A percentile compares a stretch with the other conserved stretches of the same genome.
These are phyloP conservation scores for Starmerella sp. DNA, from an alignment of 805 yeast genomes.

Conservation along the genomic window DNA sequence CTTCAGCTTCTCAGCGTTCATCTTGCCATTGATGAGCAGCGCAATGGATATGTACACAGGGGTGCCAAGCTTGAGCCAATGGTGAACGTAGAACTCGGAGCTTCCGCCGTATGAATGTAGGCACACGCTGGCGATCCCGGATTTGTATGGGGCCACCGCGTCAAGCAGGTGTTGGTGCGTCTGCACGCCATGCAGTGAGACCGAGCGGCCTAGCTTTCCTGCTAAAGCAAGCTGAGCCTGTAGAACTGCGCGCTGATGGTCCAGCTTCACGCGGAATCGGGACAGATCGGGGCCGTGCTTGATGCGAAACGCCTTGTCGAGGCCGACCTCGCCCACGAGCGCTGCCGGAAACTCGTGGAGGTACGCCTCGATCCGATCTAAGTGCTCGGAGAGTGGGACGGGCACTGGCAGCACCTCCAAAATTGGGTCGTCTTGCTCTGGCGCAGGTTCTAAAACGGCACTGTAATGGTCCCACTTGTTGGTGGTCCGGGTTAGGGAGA, in stretches of 20 bases:
- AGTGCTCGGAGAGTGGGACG: conserved; percentile 31
- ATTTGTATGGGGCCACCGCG: conserved; percentile 24
- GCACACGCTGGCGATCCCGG: conserved; percentile 36
- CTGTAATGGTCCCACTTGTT: conserved; percentile 41
- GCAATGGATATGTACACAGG: conserved; percentile 45
- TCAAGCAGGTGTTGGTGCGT: conserved; percentile 56
- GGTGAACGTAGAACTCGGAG: conserved; percentile 37
- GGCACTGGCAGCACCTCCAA: conserved; percentile 53
- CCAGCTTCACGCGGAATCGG: conserved; percentile 45
- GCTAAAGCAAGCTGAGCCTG: conserved; percentile 47
- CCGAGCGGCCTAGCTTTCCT: conserved; percentile 35
- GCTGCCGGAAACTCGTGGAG: conserved; percentile 28
- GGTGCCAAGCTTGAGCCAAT: conserved; percentile 21
- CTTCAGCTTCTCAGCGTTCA: conserved; percentile 26
- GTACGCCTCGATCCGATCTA: conserved; percentile 29
- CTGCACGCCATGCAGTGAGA: conserved; percentile 78
- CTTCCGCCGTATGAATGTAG: conserved; percentile 86
- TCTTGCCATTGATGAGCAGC: conserved; percentile 35
- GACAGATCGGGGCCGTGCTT: conserved; percentile 36
- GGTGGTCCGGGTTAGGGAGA: conserved; percentile 28
- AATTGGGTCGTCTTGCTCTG: conserved; percentile 27
- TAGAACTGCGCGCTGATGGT: conserved; percentile 55
- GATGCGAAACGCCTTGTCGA: conserved; percentile 64
- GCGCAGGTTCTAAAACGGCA: conserved; percentile 36
- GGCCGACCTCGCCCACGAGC: conserved; percentile 82